Conservation (phyloP, 176 grass and related monocot genomes). For the Oryza longistaminata region DNA sequence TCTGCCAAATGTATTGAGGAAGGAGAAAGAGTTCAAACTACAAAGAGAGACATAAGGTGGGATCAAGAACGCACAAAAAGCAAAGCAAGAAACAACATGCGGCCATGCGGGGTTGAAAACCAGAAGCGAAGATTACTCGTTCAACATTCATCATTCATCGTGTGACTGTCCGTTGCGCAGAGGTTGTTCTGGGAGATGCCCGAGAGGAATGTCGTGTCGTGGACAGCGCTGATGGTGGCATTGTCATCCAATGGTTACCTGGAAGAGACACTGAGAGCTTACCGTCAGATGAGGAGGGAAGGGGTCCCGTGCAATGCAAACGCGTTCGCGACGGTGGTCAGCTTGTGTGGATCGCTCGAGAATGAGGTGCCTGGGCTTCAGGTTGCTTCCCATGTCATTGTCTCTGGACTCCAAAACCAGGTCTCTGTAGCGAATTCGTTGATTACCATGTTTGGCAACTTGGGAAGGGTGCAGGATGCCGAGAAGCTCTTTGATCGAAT, state of each 20-base stretch:
- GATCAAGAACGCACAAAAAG: too few species aligned
- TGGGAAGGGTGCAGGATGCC: conserved; percentile 48
- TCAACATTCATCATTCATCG: too few species aligned
- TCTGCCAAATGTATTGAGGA: too few species aligned
- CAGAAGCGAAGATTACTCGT: too few species aligned
- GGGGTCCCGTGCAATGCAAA: conserved; percentile 62
- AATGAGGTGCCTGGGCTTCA: conserved; percentile 60
- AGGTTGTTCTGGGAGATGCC: conserved; percentile 69
- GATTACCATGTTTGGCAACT: conserved; percentile 70
- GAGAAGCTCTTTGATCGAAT: conserved; percentile 58
- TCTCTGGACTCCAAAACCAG: conserved; percentile 49
- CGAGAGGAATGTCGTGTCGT: conserved; percentile 62
- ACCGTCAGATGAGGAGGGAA: conserved; percentile 61
- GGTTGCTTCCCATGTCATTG: conserved; percentile 62
- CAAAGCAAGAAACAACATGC: too few species aligned
- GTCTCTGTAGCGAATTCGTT: conserved; percentile 72
- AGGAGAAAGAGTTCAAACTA: too few species aligned
- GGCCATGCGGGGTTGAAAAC: too few species aligned
- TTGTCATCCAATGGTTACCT: conserved; percentile 52
- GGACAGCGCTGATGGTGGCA: conserved; percentile 69
- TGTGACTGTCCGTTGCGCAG: conserved; percentile 32
- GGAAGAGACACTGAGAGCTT: conserved; percentile 47
- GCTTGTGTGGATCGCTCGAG: conserved; percentile 50
- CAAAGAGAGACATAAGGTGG: too few species aligned
- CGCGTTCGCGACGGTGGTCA: conserved; percentile 54